Conservation (phyloP, 2,329 filamentous ascomycete species). For the Exophiala bonariae region DNA sequence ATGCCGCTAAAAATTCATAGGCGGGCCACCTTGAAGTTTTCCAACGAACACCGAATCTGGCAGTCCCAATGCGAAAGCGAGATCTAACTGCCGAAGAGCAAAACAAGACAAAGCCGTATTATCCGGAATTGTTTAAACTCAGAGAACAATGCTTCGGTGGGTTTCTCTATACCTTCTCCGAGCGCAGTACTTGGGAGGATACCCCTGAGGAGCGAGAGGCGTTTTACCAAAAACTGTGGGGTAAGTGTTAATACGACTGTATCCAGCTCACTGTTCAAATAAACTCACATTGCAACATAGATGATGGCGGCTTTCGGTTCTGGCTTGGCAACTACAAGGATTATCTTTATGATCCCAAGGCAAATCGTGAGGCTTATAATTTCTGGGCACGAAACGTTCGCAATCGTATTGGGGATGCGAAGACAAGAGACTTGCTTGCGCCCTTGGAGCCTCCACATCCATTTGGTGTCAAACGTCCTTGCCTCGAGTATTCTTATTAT, state of each 20-base stretch:
- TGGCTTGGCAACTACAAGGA: slow-evolving; percentile 57
- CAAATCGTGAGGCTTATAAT: slow-evolving; percentile 55
- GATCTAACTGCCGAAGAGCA: slow-evolving; percentile 52
- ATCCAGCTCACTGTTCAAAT: too few relatives aligned
- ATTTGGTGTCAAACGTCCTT: slow-evolving; percentile 55
- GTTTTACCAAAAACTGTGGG: slow-evolving; percentile 52
- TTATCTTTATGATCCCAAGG: slow-evolving; percentile 44
- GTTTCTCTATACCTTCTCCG: slow-evolving; percentile 59
- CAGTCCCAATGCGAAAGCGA: slow-evolving; percentile 60
- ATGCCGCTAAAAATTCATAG: too few relatives aligned
- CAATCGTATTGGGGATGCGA: slow-evolving; percentile 51
- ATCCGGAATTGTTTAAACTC: slow-evolving; percentile 22
- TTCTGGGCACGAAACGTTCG: slow-evolving; percentile 58
- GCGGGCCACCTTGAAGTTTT: slow-evolving; percentile 53
- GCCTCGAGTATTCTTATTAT: slow-evolving; percentile 52
- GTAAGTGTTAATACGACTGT: too few relatives aligned
- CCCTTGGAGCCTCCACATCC: slow-evolving; percentile 54
- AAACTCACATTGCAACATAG: too few relatives aligned
- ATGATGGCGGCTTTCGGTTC: slow-evolving; percentile 59
- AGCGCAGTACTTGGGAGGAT: slow-evolving; percentile 53
- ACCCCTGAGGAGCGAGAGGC: slow-evolving; percentile 37
- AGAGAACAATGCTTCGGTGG: slow-evolving; percentile 40
- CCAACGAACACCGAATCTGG: slow-evolving; percentile 66
- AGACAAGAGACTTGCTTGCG: slow-evolving; percentile 53
- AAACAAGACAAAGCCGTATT: slow-evolving; percentile 44